These are phyloP conservation scores for Penicillium capsulatum DNA, from an alignment of 2,329 filamentous ascomycete species.

Conservation along the genomic window DNA sequence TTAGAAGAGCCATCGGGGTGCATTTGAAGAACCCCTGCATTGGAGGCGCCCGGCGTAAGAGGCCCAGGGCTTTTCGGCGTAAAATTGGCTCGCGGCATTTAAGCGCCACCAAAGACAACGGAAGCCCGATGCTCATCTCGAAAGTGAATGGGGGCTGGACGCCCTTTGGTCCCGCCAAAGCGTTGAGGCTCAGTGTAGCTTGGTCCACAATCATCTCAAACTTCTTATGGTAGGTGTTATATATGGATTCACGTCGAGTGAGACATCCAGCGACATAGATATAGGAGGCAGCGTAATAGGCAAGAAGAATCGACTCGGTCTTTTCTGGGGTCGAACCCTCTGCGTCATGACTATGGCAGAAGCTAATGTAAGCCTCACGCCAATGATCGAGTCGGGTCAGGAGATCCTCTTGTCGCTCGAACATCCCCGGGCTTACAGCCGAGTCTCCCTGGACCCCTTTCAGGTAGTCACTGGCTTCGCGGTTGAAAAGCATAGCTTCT, in stretches of 20 bases:
- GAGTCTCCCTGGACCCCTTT: slow-evolving; percentile 1
- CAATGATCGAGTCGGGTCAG: slow-evolving; percentile 6
- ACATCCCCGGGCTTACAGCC: slow-evolving; percentile 5
- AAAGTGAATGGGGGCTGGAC: slow-evolving; percentile 31
- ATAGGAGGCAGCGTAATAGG: slow-evolving; percentile 9
- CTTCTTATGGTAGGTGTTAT: slow-evolving; percentile 14
- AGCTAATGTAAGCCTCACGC: slow-evolving; percentile 8
- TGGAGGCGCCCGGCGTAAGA: slow-evolving; percentile 22
- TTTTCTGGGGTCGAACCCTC: neutral
- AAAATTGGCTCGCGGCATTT: slow-evolving; percentile 31
- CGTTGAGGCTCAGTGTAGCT: neutral
- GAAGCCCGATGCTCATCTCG: slow-evolving; percentile 27
- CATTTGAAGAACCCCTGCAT: slow-evolving; percentile 30
- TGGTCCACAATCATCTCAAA: slow-evolving; percentile 13
- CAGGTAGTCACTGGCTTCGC: slow-evolving; percentile 13
- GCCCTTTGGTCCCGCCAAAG: slow-evolving; percentile 19
- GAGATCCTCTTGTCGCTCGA: slow-evolving; percentile 4
- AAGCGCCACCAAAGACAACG: slow-evolving; percentile 31
- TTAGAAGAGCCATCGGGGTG: slow-evolving; percentile 13
- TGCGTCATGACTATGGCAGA: slow-evolving; percentile 2
- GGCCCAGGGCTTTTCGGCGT: slow-evolving; percentile 27
- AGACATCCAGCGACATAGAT: slow-evolving; percentile 16
- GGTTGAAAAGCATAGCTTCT: slow-evolving; percentile 14
- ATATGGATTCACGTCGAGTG: slow-evolving; percentile 11
- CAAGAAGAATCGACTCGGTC: slow-evolving; percentile 10